These are phyloP conservation scores for Entamoeba histolytica DNA, from an alignment of 208 protist species.

Conservation along the genomic window DNA sequence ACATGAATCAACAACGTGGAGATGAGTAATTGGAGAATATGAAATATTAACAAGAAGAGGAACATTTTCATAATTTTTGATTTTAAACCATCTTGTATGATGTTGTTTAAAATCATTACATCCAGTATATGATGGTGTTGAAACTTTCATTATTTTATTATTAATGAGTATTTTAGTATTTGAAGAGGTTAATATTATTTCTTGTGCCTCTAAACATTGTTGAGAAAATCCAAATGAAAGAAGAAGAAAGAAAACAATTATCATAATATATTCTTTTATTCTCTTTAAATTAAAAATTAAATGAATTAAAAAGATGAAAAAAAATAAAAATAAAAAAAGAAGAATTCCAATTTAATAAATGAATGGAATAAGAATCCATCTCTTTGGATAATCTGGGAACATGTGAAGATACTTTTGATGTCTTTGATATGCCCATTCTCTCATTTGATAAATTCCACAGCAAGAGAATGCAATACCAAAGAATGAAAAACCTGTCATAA, in stretches of 20 bases:
- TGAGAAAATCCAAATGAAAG: no score
- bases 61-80: background rate
- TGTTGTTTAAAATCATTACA: background rate
- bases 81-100: background rate
- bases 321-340: background rate
- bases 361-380: background rate
- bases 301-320: background rate
- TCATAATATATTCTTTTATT: no score
- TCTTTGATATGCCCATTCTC: background rate
- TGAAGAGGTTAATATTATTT: background rate
- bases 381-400: background rate
- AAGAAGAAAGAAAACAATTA: no score
- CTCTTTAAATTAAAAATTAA: no score
- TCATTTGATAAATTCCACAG: conserved; percentile 1
- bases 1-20: background rate
- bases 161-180: background rate
- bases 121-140: background rate
- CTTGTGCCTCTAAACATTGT: background rate
- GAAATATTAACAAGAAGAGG: background rate
- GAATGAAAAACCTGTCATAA: background rate
- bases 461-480: background rate
- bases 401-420: background rate
- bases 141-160: background rate
- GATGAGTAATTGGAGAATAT: background rate
- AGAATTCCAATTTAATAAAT: background rate